Evolutionary conservation across 768 basidiomycete genomes (phyloP).

Genomic region (Gloeostereum incarnatum): DNA sequence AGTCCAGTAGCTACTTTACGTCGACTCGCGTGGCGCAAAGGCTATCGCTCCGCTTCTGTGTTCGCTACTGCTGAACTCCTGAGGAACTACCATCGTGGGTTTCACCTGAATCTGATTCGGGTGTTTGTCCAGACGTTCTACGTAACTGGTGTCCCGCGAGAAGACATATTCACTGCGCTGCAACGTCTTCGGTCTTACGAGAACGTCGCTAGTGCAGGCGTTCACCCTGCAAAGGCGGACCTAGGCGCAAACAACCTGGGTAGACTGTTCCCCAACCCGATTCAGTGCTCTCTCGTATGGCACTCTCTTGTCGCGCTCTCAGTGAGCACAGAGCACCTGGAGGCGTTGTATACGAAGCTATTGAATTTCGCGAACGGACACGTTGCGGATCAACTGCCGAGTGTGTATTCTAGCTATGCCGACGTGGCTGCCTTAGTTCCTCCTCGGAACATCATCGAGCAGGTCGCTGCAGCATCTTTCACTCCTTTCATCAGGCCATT

Average conservation of each 20-base stretch:
- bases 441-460: constrained; percentile 20
- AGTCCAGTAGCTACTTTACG: constrained; percentile 23
- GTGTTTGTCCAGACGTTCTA: constrained; percentile 45
- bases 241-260: constrained; percentile 1
- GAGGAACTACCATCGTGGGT: constrained; percentile 20
- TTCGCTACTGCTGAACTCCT: constrained; percentile 36
- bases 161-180: constrained; percentile 16
- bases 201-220: too few species aligned
- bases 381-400: constrained; percentile 6
- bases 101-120: constrained; percentile 24
- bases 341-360: constrained; percentile 35
- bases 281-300: constrained; percentile 30
- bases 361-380: constrained; percentile 12
- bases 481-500: constrained; percentile 42
- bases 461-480: constrained; percentile 27
- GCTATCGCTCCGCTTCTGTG: constrained; percentile 12
- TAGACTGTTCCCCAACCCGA: constrained; percentile 25
- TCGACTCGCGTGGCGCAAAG: constrained; percentile 16
- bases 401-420: constrained; percentile 4
- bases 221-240: neutral
- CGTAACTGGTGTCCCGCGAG: constrained; percentile 40
- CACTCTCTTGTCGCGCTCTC: constrained; percentile 21
- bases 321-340: constrained; percentile 13
- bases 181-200: too few species aligned
- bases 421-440: constrained; percentile 5